phyloP scores from a whole-genome alignment of 306 rosid species.

The Vigna nakashimae region DNA sequence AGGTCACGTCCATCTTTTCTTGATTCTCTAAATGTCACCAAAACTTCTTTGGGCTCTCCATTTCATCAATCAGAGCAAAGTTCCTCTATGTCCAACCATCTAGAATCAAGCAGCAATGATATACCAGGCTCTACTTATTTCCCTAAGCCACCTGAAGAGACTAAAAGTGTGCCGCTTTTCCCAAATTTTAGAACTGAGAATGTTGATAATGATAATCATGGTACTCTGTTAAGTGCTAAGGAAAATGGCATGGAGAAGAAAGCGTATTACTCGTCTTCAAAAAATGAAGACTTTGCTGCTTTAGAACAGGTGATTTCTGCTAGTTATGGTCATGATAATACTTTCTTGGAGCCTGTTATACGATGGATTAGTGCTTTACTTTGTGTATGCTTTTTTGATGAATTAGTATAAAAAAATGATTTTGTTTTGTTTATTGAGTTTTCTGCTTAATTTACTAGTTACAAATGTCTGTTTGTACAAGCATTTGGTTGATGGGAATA shows the following conservation, averaged over 20 bases:
- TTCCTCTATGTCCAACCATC: constrained; percentile 52
- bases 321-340: constrained; percentile 33
- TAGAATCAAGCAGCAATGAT: constrained; percentile 54
- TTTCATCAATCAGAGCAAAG: constrained; percentile 55
- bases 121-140: constrained; percentile 52
- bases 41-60: constrained; percentile 63
- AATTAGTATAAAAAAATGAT: constrained; percentile 29
- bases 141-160: constrained; percentile 52
- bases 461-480: constrained; percentile 1
- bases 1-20: constrained; percentile 90
- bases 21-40: constrained; percentile 72
- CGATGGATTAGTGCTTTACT: constrained; percentile 13
- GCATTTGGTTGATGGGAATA: constrained; percentile 12
- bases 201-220: constrained; percentile 46
- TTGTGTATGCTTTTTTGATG: constrained; percentile 20
- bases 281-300: constrained; percentile 88
- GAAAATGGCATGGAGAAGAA: constrained; percentile 66
- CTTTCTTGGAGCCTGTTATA: constrained; percentile 27
- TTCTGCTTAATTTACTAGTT: constrained; percentile 19
- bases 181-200: constrained; percentile 46
- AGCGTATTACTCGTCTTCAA: constrained; percentile 63
- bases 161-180: constrained; percentile 50
- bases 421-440: neutral
- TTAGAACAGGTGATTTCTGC: constrained; percentile 84
- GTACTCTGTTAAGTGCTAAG: constrained; percentile 48